phyloP scores from a whole-genome alignment of 2,329 filamentous ascomycete genomes.

The Ascocoryne sarcoides region DNA sequence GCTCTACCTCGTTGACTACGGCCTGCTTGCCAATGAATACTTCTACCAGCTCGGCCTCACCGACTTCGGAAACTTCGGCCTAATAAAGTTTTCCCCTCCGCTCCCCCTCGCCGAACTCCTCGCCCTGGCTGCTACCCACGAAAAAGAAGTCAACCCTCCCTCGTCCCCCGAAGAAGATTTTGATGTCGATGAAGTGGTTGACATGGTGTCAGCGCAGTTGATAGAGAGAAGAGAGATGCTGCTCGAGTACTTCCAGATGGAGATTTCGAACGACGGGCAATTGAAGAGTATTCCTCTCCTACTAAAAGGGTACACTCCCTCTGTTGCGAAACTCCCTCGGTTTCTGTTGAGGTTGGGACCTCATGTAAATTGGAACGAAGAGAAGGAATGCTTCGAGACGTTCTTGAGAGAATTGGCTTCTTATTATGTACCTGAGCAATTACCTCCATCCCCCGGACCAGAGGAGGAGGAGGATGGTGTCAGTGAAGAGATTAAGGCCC shows the following conservation, averaged over 20 bases:
- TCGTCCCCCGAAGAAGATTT: constrained; percentile 38
- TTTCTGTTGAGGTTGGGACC: constrained; percentile 87
- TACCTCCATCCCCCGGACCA: constrained; percentile 46
- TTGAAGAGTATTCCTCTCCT: constrained; percentile 74
- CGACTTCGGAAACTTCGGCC: constrained; percentile 91
- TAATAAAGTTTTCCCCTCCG: constrained; percentile 69
- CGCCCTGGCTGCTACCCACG: constrained; percentile 60
- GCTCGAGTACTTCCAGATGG: constrained; percentile 81
- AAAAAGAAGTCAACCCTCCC: constrained; percentile 42
- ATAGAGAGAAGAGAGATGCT: constrained; percentile 78
- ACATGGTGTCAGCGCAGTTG: constrained; percentile 58
- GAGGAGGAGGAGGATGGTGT: constrained; percentile 27
- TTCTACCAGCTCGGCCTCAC: constrained; percentile 94
- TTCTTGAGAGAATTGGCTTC: constrained; percentile 80
- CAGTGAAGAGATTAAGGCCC: constrained; percentile 41
- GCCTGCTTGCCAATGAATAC: constrained; percentile 75
- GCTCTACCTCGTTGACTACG: constrained; percentile 89
- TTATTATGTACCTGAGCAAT: constrained; percentile 82
- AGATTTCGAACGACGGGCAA: constrained; percentile 70
- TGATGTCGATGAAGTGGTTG: constrained; percentile 57
- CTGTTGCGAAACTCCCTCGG: constrained; percentile 74
- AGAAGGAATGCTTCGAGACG: constrained; percentile 75
- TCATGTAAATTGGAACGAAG: constrained; percentile 75
- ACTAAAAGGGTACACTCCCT: constrained; percentile 80
- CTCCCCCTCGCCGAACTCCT: constrained; percentile 65